Percentiles rank a stretch among this genome's conserved stretches.
Evolutionary conservation across 306 rosid species (phyloP).

Genomic region (Glycine soja): DNA sequence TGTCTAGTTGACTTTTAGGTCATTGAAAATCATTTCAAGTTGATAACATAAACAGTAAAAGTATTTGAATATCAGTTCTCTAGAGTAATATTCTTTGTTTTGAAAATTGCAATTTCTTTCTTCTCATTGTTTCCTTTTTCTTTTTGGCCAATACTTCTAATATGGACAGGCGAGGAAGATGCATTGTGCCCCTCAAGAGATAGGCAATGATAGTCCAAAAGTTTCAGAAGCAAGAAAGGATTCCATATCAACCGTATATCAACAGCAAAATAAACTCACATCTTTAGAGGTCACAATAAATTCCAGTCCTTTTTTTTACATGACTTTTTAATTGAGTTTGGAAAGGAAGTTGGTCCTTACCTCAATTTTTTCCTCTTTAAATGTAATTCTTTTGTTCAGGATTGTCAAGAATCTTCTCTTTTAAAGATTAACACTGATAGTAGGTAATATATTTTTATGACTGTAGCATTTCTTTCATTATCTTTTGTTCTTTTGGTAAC

Average conservation of each 20-base stretch:
- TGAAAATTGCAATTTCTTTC: constrained; percentile 29
- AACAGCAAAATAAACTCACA: constrained; percentile 47
- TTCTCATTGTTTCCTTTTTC: constrained; percentile 4
- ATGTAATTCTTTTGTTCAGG: constrained; percentile 58
- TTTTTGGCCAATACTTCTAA: neutral
- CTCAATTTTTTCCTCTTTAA: constrained; percentile 12
- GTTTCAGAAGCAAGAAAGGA: constrained; percentile 57
- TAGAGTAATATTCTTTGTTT: constrained; percentile 21
- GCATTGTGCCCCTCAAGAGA: constrained; percentile 64
- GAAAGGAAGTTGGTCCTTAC: constrained; percentile 26
- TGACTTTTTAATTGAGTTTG: constrained; percentile 23
- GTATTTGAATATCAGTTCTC: constrained; percentile 3
- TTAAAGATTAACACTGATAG: constrained; percentile 56
- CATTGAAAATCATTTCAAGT: constrained; percentile 9
- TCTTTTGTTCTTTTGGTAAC: constrained; percentile 28
- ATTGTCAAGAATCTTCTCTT: constrained; percentile 59
- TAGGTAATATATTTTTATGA: constrained; percentile 59
- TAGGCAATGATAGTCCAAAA: constrained; percentile 56
- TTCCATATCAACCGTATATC: constrained; percentile 48
- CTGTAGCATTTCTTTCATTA: constrained; percentile 34
- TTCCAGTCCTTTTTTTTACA: constrained; percentile 28
- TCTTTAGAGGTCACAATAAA: constrained; percentile 54
- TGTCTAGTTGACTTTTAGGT: constrained; percentile 21
- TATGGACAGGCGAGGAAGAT: constrained; percentile 68
- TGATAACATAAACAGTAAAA: constrained; percentile 8